phyloP scores from a whole-genome alignment of 176 grass and related monocot genomes.

The Hordeum marinum region DNA sequence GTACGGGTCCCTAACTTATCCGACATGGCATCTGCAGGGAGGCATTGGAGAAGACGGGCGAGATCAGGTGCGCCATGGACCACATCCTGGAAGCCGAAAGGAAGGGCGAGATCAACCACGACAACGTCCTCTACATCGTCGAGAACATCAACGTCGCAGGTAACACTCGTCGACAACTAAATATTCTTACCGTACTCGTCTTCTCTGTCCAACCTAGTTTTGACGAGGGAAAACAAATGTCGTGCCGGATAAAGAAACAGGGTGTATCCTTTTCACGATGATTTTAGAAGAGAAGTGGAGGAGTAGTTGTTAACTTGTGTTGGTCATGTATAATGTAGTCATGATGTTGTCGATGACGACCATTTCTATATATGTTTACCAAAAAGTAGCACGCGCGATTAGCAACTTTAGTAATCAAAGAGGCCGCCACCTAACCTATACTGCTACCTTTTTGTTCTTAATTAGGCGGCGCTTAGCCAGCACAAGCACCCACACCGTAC shows the following conservation, averaged over 20 bases:
- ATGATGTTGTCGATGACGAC: background rate
- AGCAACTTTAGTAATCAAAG: background rate
- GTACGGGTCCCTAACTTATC: background rate
- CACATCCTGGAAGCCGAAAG: constrained; percentile 46
- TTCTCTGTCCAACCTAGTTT: background rate
- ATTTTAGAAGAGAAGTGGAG: background rate
- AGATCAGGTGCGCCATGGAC: constrained; percentile 43
- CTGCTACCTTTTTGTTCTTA: background rate
- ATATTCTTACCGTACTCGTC: no score
- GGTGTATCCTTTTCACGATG: background rate
- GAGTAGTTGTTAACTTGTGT: background rate
- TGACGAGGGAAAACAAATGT: background rate
- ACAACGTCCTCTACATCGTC: constrained; percentile 95
- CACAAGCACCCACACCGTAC: background rate
- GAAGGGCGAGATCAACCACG: constrained; percentile 90
- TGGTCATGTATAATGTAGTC: background rate
- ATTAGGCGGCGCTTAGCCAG: background rate
- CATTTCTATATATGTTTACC: background rate
- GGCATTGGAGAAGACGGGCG: constrained; percentile 23
- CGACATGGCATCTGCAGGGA: background rate
- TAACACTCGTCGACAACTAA: background rate
- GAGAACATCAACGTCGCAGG: constrained; percentile 98
- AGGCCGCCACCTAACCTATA: background rate
- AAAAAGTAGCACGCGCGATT: background rate
- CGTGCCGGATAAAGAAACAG: background rate